These are phyloP conservation scores for Amylostereum areolatum DNA, from an alignment of 1,284 basidiomycete genomes.

Conservation along the genomic window DNA sequence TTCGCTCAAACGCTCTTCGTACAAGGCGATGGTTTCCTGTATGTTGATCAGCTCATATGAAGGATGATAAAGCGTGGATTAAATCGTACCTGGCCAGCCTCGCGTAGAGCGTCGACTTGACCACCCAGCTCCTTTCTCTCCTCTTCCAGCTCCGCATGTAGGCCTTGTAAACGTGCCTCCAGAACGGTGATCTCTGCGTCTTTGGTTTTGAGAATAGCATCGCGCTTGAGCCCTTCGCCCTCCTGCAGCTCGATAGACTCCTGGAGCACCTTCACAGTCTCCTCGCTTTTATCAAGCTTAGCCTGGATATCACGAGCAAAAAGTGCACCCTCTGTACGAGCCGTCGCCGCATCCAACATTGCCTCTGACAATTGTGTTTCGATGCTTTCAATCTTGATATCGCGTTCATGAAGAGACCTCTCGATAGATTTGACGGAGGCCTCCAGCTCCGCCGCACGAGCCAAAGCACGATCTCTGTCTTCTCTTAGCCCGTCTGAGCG, in stretches of 20 bases:
- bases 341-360: slow-evolving; percentile 39
- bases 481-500: slow-evolving; percentile 28
- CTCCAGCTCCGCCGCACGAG: slow-evolving; percentile 40
- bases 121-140: slow-evolving; percentile 59
- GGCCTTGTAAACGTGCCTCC: slow-evolving; percentile 42
- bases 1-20: slow-evolving; percentile 79
- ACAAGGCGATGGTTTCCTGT: slow-evolving; percentile 87
- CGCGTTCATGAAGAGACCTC: slow-evolving; percentile 42
- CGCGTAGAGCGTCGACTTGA: slow-evolving; percentile 77
- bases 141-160: slow-evolving; percentile 51
- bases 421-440: slow-evolving; percentile 39
- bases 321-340: slow-evolving; percentile 37
- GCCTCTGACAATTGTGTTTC: slow-evolving; percentile 41
- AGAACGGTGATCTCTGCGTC: slow-evolving; percentile 51
- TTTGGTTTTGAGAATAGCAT: slow-evolving; percentile 46
- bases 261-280: slow-evolving; percentile 41
- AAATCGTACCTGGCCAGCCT: slow-evolving; percentile 71
- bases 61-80: slow-evolving; percentile 7
- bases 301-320: slow-evolving; percentile 40
- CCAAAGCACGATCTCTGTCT: slow-evolving; percentile 42
- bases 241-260: slow-evolving; percentile 48
- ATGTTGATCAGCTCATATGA: slow-evolving; percentile 10
- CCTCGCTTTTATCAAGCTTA: slow-evolving; percentile 41
- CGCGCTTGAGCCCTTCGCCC: slow-evolving; percentile 45
- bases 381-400: slow-evolving; percentile 43